phyloP scores from a whole-genome alignment of 2,329 filamentous ascomycete genomes.

The Hawksworthiomyces lignivorus region DNA sequence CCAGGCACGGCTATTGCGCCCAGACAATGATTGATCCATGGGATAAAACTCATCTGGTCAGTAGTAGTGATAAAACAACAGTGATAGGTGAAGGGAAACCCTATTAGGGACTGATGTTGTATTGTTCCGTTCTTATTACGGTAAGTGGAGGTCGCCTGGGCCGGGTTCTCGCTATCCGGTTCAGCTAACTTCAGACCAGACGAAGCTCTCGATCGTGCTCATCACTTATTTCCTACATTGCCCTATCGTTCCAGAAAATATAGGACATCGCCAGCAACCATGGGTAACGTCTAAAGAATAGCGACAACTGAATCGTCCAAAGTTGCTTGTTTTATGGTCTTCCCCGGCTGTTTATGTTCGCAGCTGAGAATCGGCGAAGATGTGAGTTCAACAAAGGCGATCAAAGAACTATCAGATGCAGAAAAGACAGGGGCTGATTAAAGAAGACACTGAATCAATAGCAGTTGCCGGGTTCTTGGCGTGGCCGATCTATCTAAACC shows the following conservation, averaged over 20 bases:
- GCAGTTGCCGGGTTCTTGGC: conserved; percentile 5
- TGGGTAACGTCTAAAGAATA: neutral
- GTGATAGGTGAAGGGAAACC: too few relatives aligned
- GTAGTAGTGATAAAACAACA: too few relatives aligned
- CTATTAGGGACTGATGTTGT: too few relatives aligned
- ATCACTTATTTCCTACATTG: neutral
- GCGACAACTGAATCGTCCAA: neutral
- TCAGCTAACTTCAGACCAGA: neutral
- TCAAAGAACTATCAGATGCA: neutral
- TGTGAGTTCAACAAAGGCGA: neutral
- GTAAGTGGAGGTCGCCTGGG: neutral
- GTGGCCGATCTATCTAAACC: conserved; percentile 2
- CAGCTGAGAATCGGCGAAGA: neutral
- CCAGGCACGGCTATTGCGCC: neutral
- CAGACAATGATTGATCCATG: neutral
- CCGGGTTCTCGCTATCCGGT: neutral
- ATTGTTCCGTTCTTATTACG: too few relatives aligned
- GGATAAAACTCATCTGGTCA: too few relatives aligned
- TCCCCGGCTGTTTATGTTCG: neutral
- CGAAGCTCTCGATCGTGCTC: neutral
- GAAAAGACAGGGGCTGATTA: neutral
- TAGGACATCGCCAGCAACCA: neutral
- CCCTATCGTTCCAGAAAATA: neutral
- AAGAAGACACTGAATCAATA: neutral
- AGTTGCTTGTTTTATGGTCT: neutral